These are phyloP conservation scores for Phaeotremella skinneri DNA, from an alignment of 768 basidiomycete genomes.

Conservation along the genomic window DNA sequence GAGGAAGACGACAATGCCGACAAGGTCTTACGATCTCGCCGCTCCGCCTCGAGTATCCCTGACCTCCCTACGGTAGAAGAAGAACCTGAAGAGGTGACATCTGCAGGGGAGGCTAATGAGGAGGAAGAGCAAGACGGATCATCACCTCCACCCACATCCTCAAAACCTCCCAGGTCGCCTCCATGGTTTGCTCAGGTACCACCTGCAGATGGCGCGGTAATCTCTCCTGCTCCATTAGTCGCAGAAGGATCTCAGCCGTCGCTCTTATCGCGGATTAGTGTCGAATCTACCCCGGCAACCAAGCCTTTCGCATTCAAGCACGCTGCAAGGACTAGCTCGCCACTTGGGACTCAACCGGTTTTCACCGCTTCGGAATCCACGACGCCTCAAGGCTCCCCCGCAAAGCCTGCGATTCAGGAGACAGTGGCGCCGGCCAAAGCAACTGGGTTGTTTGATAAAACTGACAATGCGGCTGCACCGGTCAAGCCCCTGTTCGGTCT, in stretches of 20 bases:
- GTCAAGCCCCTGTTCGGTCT: neutral
- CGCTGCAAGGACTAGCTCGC: slow-evolving; percentile 38
- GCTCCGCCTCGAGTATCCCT: slow-evolving; percentile 16
- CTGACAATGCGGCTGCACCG: neutral
- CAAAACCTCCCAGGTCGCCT: neutral
- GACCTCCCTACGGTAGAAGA: slow-evolving; percentile 34
- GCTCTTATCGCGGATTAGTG: slow-evolving; percentile 18
- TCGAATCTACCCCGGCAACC: slow-evolving; percentile 7
- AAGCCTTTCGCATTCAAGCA: slow-evolving; percentile 29
- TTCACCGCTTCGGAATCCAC: slow-evolving; percentile 15
- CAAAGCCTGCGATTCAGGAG: slow-evolving; percentile 10
- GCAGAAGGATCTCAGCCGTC: slow-evolving; percentile 10
- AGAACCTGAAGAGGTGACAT: slow-evolving; percentile 18
- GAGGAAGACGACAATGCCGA: slow-evolving; percentile 26
- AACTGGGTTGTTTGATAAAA: neutral
- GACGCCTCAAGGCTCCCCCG: slow-evolving; percentile 31
- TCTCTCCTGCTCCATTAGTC: neutral
- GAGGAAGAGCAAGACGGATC: slow-evolving; percentile 23
- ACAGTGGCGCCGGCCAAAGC: neutral
- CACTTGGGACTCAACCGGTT: slow-evolving; percentile 34
- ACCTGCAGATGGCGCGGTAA: neutral
- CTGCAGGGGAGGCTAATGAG: slow-evolving; percentile 12
- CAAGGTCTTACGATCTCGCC: slow-evolving; percentile 6
- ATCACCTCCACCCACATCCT: neutral
- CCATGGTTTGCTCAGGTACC: neutral